Evolutionary conservation across 345 rosid genomes (phyloP), one percentile per base, ranked within the genome.

Genomic region (Lumnitzera racemosa): DNA sequence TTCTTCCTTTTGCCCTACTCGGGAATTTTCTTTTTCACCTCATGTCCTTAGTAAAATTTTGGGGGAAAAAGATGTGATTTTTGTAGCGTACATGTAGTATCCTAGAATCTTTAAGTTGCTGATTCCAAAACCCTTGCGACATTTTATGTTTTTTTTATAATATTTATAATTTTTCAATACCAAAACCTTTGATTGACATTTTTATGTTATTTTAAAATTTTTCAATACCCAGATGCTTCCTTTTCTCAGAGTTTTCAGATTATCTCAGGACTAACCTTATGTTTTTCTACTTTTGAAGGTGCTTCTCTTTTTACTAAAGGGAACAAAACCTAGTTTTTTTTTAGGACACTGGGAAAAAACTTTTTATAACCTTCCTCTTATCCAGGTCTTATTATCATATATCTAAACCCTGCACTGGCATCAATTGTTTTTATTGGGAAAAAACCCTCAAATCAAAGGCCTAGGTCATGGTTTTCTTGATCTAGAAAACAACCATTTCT

Each of bases 251-350:
- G 60, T 84, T 71, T 70, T 90, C 99, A 86, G 73, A 67, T 88
- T 66, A 55, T 74, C 83, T 94, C 53, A 96, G 97, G 53, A 78
- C 92, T 52, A 94, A 94, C 72, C 79, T 88, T 59, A 88, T 94
- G 99, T 83, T 94, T 67, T 94, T 94, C 86, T 90, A 94, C 80
- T n/a, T 94, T 90, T 65, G 96, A 94, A 94, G 99, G 97, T 94
- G 57, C 70, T 48, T 76, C 58, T n/a, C 51, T n/a, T 23, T 47
- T 23, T 46, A 20, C 61, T 11, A n/a, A 51, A 4, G n/a, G n/a
- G 76, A n/a, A 47, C 24, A 56, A 47, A 62, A 8, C 58, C 14
- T 48, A 53, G 15, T 47, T 24, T 53, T 20, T 59, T 36, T 27
- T 52, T 49, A 51, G 36, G 23, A 48, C 50, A 13, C 15, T 51